These are phyloP conservation scores for Nematodospora anomalae DNA, from an alignment of 1,139 yeast genomes.

Conservation along the genomic window DNA sequence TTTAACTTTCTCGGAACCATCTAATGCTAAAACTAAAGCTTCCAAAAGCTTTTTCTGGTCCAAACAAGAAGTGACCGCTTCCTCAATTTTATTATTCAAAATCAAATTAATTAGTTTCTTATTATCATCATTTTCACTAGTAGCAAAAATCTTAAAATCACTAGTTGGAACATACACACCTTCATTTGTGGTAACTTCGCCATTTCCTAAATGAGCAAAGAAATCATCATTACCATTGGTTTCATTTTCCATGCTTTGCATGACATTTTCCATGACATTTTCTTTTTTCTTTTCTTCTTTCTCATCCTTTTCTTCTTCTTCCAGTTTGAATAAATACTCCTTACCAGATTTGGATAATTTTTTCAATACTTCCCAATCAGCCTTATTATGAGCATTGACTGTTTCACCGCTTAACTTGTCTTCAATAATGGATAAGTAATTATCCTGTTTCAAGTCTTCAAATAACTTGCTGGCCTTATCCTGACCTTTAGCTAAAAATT, in stretches of 20 bases:
- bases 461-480: conserved; percentile 49
- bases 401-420: conserved; percentile 44
- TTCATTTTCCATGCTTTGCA: conserved; percentile 25
- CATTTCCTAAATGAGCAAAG: conserved; percentile 46
- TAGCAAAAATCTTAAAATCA: conserved; percentile 35
- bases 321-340: conserved; percentile 27
- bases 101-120: conserved; percentile 55
- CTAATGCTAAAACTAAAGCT: conserved; percentile 79
- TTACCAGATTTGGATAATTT: conserved; percentile 56
- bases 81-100: conserved; percentile 60
- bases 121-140: conserved; percentile 26
- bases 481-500: conserved; percentile 41
- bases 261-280: conserved; percentile 33
- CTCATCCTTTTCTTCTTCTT: conserved; percentile 3
- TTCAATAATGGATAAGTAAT: conserved; percentile 56
- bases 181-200: conserved; percentile 19
- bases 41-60: conserved; percentile 66
- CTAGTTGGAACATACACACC: conserved; percentile 44
- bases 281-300: conserved; percentile 16
- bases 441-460: conserved; percentile 57
- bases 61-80: conserved; percentile 70
- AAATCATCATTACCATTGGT: conserved; percentile 45
- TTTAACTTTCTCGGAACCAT: conserved; percentile 63
- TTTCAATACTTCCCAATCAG: conserved; percentile 78
- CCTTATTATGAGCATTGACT: conserved; percentile 46